Conservation (phyloP, 495 filamentous ascomycete species). For the Aspergillus asperescens region DNA sequence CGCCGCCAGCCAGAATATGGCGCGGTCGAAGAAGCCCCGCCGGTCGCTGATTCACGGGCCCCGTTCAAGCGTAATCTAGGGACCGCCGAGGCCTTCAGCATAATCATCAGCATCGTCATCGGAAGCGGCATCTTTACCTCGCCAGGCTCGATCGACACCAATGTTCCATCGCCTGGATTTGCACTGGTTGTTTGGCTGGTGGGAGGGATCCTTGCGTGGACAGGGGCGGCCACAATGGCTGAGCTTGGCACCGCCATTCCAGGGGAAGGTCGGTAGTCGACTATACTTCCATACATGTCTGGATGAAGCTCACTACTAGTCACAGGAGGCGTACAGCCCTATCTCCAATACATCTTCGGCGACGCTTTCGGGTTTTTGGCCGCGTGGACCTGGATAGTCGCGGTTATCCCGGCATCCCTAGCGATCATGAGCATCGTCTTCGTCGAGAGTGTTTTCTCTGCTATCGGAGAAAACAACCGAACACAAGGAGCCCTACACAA, state of each 20-base stretch:
- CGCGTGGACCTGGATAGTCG: constrained; percentile 22
- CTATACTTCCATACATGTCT: background rate
- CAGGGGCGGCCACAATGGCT: constrained; percentile 18
- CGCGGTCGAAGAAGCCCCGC: background rate
- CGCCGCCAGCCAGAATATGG: background rate
- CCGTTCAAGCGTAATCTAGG: constrained; percentile 19
- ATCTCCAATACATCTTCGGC: constrained; percentile 21
- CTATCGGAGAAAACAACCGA: constrained; percentile 14
- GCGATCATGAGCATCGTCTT: constrained; percentile 22
- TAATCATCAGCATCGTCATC: constrained; percentile 22
- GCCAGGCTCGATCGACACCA: constrained; percentile 19
- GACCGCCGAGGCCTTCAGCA: constrained; percentile 19
- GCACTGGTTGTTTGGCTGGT: constrained; percentile 20
- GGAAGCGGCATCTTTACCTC: constrained; percentile 23
- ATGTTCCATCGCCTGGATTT: constrained; percentile 19
- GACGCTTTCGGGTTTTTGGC: constrained; percentile 20
- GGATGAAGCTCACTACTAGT: background rate
- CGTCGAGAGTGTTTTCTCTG: constrained; percentile 20
- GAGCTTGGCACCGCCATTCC: constrained; percentile 21
- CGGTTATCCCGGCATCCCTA: constrained; percentile 19
- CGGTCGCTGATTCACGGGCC: background rate
- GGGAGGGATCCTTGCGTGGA: constrained; percentile 20
- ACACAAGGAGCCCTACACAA: constrained; percentile 11
- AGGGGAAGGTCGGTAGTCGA: constrained; percentile 14
- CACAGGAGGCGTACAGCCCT: constrained; percentile 19